Percentiles rank a stretch among this genome's conserved stretches.
phyloP scores from a whole-genome alignment of 768 basidiomycete species.

The Tulasnella sp. region DNA sequence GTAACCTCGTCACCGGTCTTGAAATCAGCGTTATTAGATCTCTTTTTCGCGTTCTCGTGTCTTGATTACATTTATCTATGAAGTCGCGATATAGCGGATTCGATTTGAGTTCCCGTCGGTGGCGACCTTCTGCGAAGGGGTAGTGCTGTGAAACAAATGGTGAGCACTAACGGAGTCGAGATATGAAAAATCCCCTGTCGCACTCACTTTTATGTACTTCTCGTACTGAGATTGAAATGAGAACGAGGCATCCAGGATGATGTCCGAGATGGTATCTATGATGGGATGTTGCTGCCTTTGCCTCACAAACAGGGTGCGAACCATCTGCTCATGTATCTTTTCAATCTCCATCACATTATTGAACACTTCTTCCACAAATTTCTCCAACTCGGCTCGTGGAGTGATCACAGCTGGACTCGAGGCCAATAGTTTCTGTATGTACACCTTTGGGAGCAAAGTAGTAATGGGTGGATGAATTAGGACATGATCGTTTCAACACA shows the following conservation, averaged over 20 bases:
- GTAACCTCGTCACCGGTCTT: conserved; percentile 78
- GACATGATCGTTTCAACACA: not conserved
- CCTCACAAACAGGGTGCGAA: conserved; percentile 59
- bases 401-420: conserved; percentile 52
- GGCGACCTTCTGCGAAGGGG: conserved; percentile 69
- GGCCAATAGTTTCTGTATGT: conserved; percentile 57
- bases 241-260: conserved; percentile 50
- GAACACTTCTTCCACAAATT: conserved; percentile 72
- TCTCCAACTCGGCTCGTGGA: conserved; percentile 37
- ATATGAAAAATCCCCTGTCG: not conserved
- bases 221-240: conserved; percentile 57
- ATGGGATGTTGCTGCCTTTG: conserved; percentile 80
- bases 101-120: conserved; percentile 58
- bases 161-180: not conserved
- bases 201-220: conserved; percentile 50
- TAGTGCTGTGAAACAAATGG: conserved; percentile 37
- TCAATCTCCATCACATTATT: conserved; percentile 63
- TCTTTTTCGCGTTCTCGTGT: conserved; percentile 57
- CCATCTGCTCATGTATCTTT: conserved; percentile 50
- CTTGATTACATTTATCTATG: conserved; percentile 44
- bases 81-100: conserved; percentile 59
- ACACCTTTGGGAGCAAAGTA: not conserved
- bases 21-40: conserved; percentile 74
- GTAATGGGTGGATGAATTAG: conserved; percentile 2
- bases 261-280: conserved; percentile 69